Base-by-base conservation (phyloP, 2,329 filamentous ascomycete genomes). In the Diaporthe helianthi region DNA sequence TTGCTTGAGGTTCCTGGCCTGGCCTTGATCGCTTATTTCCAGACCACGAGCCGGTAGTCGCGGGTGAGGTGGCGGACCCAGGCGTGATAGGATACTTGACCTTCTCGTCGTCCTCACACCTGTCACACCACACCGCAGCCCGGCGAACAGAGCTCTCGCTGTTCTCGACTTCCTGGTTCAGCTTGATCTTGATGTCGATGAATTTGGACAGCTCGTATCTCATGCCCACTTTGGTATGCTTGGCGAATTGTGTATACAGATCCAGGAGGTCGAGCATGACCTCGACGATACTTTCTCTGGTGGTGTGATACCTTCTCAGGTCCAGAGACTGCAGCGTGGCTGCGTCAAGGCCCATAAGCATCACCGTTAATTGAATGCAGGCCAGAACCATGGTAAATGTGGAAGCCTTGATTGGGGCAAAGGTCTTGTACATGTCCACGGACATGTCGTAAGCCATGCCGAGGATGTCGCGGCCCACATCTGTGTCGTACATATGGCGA, bases 381-480 rank as follows among this genome's bases (percentile, higher is more conserved):
- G 92, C 91, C 75, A 97, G 87, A 0, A 92, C 93, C 86, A 98
- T 90, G 17, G 93, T 92, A n/a, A 92, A 89, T 0, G 92, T 92
- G 0, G 90, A 92, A 75, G 97, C 93, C 82, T 98, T 98, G 69
- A 98, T 85, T 10, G 94, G 94, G 0, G 93, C 91, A 79, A 96
- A 97, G 0, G 96, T 99, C 77, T 94, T 93, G 81, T 98, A 97
- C 55, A 97, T 83, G 80, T 99, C 96, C 65, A 95, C 87, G 55
- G 90, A 92, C 78, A 98, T 92, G 72, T 91, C 89, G 81, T 94
- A 97, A 0, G 93, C 93, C 0, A 89, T 86, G 19, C 84, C 84
- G 36, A 90, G 88, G 71, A 94, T 87, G 12, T 84, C 81, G 65
- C 83, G 85, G 6, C 86, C 83, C 9, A 87, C 83, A 6, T 83